Percentiles rank a stretch among this genome's conserved stretches.
Evolutionary conservation across 2,329 filamentous ascomycete genomes (phyloP).

Genomic region (Ceratocystis colombiana): DNA sequence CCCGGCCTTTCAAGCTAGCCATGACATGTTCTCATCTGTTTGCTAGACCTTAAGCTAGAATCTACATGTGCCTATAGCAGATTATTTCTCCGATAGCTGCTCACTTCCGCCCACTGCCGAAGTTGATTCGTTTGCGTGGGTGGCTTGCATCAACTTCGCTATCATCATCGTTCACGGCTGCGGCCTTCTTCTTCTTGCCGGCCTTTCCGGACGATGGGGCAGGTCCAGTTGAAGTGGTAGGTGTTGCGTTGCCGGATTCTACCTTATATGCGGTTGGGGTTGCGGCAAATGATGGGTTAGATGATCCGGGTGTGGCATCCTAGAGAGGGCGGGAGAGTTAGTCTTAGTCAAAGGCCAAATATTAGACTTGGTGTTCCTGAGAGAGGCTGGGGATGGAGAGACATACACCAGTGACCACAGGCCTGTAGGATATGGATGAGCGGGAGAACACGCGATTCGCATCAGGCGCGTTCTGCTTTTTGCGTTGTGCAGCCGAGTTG

Average conservation of each 20-base stretch:
- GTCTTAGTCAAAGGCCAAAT: not conserved
- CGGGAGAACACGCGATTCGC: conserved; percentile 64
- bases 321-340: conserved; percentile 27
- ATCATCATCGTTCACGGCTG: conserved; percentile 42
- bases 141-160: conserved; percentile 49
- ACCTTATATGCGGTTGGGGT: conserved; percentile 46
- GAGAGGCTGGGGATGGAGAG: conserved; percentile 16
- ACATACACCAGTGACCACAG: conserved; percentile 34
- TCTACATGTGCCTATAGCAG: not conserved
- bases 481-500: conserved; percentile 52
- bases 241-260: conserved; percentile 31
- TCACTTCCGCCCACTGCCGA: conserved; percentile 45
- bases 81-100: too few relatives aligned
- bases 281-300: conserved; percentile 40
- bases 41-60: not conserved
- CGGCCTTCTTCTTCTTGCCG: conserved; percentile 45
- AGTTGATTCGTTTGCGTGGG: conserved; percentile 48
- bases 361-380: not conserved
- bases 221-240: conserved; percentile 44
- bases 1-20: not conserved
- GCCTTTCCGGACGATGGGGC: conserved; percentile 42
- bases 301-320: conserved; percentile 39
- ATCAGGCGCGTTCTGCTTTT: conserved; percentile 55
- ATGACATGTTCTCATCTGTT: too few relatives aligned
- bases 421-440: conserved; percentile 53